Percentiles rank a stretch among this genome's conserved stretches.
Conservation (phyloP, 192 early-diverging fungal genomes). For the Umbelopsis vinacea region DNA sequence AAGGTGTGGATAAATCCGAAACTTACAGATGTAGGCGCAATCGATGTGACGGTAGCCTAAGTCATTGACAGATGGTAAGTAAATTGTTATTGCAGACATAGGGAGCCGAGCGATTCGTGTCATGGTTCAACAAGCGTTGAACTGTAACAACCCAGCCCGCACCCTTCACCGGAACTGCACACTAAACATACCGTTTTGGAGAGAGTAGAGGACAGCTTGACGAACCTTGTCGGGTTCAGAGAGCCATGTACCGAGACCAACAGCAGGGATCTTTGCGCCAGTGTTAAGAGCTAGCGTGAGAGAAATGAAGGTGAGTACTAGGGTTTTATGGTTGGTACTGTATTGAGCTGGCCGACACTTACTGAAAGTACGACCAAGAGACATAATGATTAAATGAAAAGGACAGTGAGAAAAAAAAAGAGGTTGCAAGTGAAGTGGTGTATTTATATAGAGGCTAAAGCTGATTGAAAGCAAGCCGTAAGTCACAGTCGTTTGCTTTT, state of each 20-base stretch:
- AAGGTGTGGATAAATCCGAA: conserved; percentile 9
- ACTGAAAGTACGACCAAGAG: conserved; percentile 39
- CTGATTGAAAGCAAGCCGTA: not conserved
- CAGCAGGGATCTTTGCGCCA: conserved; percentile 63
- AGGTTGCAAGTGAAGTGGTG: no score
- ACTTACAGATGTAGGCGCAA: conserved; percentile 55
- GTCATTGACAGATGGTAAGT: not conserved
- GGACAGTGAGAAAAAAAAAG: conserved; percentile 2
- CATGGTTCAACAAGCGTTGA: no score
- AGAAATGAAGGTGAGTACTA: not conserved
- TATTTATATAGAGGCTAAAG: no score
- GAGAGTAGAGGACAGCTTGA: conserved; percentile 65
- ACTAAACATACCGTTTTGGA: conserved; percentile 41
- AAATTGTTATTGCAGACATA: not conserved
- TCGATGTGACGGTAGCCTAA: conserved; percentile 77
- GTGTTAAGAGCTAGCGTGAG: conserved; percentile 53
- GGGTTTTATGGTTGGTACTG: not conserved
- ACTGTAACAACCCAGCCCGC: not conserved
- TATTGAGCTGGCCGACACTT: not conserved
- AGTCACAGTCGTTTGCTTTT: not conserved
- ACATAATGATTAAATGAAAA: conserved; percentile 23
- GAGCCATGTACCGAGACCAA: conserved; percentile 72
- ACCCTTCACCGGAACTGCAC: not conserved
- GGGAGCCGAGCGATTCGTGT: not conserved
- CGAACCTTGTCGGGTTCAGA: conserved; percentile 55